Conservation (phyloP, 23 red algal genomes). For the Chondrus crispus region DNA sequence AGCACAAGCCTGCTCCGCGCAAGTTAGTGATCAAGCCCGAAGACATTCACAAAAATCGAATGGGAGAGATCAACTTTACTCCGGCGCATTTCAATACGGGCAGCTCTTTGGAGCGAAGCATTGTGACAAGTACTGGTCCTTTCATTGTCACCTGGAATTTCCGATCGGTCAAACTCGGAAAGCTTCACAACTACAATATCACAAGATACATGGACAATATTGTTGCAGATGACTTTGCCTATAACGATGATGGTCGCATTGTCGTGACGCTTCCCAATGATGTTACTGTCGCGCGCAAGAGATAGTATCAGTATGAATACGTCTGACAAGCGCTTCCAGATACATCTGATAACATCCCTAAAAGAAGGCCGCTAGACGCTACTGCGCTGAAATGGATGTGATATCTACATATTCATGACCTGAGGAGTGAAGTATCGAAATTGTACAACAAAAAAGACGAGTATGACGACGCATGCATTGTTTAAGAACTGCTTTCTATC, state of each 20-base stretch:
- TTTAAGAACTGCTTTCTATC: too few species aligned
- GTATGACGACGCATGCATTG: too few species aligned
- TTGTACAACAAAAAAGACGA: too few species aligned
- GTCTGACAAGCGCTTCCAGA: too few species aligned
- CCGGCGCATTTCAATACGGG: slow-evolving; percentile 83
- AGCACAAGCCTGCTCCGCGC: slow-evolving; percentile 67
- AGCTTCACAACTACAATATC: slow-evolving; percentile 47
- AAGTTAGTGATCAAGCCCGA: slow-evolving; percentile 55
- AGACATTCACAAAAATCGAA: slow-evolving; percentile 60
- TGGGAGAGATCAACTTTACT: slow-evolving; percentile 75
- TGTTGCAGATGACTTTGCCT: slow-evolving; percentile 84
- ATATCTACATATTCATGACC: too few species aligned
- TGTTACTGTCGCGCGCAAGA: slow-evolving; percentile 51
- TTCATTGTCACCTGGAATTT: slow-evolving; percentile 86
- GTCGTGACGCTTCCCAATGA: slow-evolving; percentile 72
- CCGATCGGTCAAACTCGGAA: slow-evolving; percentile 68
- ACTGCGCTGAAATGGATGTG: too few species aligned
- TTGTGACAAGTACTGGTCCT: slow-evolving; percentile 76
- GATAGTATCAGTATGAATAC: too few species aligned
- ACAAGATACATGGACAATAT: slow-evolving; percentile 73
- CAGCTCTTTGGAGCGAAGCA: slow-evolving; percentile 55
- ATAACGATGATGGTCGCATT: slow-evolving; percentile 63
- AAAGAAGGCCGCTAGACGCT: too few species aligned
- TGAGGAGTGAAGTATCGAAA: too few species aligned
- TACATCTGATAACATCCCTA: too few species aligned